Conservation (phyloP, 495 filamentous ascomycete genomes). For the Podospora pseudopauciseta region DNA sequence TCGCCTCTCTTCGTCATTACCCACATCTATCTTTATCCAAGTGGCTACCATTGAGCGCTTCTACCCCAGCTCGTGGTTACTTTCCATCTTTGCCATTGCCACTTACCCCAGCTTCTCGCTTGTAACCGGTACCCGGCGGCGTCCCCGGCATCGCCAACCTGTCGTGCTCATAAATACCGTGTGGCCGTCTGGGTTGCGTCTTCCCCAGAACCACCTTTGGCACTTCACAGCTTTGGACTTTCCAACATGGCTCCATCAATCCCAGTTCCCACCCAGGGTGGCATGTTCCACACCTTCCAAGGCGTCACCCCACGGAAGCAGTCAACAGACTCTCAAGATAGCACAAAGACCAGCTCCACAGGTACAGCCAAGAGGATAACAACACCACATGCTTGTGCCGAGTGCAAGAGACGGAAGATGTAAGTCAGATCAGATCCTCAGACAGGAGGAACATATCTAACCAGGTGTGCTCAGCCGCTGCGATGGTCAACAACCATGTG, state of each 20-base stretch:
- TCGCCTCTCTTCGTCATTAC: constrained; percentile 30
- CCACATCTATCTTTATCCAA: constrained; percentile 26
- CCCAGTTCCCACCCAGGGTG: constrained; percentile 47
- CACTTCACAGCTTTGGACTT: not conserved
- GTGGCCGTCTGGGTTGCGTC: not conserved
- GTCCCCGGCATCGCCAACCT: constrained; percentile 9
- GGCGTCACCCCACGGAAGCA: constrained; percentile 47
- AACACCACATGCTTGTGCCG: constrained; percentile 56
- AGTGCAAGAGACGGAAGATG: constrained; percentile 59
- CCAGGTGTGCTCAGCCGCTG: constrained; percentile 40
- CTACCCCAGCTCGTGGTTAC: constrained; percentile 15
- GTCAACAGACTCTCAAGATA: constrained; percentile 45
- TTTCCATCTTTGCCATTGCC: constrained; percentile 11
- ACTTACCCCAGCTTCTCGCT: constrained; percentile 15
- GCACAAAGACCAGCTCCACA: constrained; percentile 39
- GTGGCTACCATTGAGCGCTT: constrained; percentile 15
- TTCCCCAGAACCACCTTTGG: not conserved
- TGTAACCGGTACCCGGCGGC: constrained; percentile 15
- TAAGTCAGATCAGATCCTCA: constrained; percentile 26
- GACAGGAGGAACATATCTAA: constrained; percentile 24
- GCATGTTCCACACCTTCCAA: constrained; percentile 54
- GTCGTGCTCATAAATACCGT: constrained; percentile 13
- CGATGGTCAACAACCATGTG: constrained; percentile 57
- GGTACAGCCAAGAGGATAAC: constrained; percentile 49
- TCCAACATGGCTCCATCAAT: constrained; percentile 47